These are phyloP conservation scores for Fusarium metavorans DNA, from an alignment of 2,329 filamentous ascomycete genomes.

Conservation along the genomic window DNA sequence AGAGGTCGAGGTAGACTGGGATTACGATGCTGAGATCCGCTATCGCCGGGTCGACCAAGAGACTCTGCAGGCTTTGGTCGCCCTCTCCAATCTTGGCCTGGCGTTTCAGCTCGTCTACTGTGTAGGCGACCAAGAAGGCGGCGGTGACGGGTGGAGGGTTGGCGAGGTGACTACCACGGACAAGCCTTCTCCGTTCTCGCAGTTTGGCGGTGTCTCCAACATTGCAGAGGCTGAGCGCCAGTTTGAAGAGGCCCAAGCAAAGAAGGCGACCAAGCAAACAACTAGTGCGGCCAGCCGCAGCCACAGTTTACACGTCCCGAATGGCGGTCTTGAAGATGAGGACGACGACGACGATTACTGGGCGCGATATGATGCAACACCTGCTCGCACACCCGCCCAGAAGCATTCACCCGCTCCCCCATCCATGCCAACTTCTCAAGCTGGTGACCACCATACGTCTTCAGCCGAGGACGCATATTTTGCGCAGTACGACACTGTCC, in stretches of 20 bases:
- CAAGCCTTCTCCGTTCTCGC: constrained; percentile 65
- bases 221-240: constrained; percentile 72
- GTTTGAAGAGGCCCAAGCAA: constrained; percentile 53
- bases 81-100: constrained; percentile 71
- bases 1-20: constrained; percentile 80
- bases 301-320: constrained; percentile 25
- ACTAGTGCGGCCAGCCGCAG: constrained; percentile 26
- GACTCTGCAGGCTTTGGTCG: constrained; percentile 77
- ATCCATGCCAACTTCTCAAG: constrained; percentile 43
- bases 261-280: constrained; percentile 34
- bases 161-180: constrained; percentile 75
- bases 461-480: constrained; percentile 78
- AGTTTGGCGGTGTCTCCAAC: constrained; percentile 62
- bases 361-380: constrained; percentile 81
- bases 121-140: constrained; percentile 71
- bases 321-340: constrained; percentile 53
- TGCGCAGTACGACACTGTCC: constrained; percentile 80
- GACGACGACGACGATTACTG: constrained; percentile 85
- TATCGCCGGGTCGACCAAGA: constrained; percentile 80
- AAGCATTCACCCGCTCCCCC: constrained; percentile 73
- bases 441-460: constrained; percentile 39
- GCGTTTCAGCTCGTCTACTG: constrained; percentile 78
- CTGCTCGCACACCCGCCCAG: constrained; percentile 71
- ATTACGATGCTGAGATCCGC: constrained; percentile 70
- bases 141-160: constrained; percentile 76